Evolutionary conservation across 176 grass and related monocot species (phyloP).

Genomic region (Saccharum spontaneum): DNA sequence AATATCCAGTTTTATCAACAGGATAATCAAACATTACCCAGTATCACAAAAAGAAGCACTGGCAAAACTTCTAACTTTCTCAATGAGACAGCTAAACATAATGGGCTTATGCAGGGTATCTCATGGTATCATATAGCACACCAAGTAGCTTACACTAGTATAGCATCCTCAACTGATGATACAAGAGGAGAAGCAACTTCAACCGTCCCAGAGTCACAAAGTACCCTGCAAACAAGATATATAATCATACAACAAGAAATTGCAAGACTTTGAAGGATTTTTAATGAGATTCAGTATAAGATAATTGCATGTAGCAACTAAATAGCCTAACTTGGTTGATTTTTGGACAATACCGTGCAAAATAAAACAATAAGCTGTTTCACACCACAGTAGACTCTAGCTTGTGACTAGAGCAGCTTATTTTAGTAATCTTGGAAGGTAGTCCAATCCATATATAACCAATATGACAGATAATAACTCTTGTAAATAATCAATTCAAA

Average conservation of each 20-base stretch:
- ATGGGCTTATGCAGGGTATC: not conserved
- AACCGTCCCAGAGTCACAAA: constrained; percentile 89
- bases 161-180: constrained; percentile 83
- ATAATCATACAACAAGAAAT: constrained; percentile 18
- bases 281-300: not conserved
- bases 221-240: constrained; percentile 50
- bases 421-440: not conserved
- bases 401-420: not conserved
- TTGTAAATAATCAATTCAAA: not conserved
- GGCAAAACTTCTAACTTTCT: constrained; percentile 19
- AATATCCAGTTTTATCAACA: constrained; percentile 1
- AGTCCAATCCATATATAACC: constrained; percentile 14
- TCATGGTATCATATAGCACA: not conserved
- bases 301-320: not conserved
- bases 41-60: not conserved
- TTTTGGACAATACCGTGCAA: not conserved
- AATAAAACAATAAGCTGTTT: constrained; percentile 22
- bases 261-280: not conserved
- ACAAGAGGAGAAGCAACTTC: constrained; percentile 97
- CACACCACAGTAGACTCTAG: not conserved
- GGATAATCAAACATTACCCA: not conserved
- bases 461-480: not conserved
- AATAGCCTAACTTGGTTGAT: not conserved
- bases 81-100: constrained; percentile 11
- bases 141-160: constrained; percentile 74